Percentiles rank a stretch among this genome's conserved stretches.
Conservation (phyloP, 306 rosid genomes). For the Pyrus bretschneideri region DNA sequence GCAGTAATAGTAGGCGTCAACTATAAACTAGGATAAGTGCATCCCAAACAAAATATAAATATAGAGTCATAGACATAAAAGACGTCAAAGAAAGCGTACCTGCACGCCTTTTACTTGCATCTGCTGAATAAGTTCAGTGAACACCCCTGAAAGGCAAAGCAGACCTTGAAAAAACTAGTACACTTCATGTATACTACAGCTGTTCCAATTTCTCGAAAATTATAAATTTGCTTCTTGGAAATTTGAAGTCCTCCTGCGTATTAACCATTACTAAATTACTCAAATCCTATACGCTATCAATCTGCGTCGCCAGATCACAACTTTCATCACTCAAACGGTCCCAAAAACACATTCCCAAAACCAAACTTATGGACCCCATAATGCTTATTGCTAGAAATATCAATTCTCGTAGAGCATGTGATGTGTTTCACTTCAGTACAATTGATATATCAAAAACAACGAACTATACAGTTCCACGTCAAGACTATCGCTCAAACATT, state of each 20-base stretch:
- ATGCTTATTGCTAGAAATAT: neutral
- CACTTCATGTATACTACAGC: neutral
- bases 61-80: neutral
- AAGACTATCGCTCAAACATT: neutral
- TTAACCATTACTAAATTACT: neutral
- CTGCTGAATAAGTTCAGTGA: conserved; percentile 96
- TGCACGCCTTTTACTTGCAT: conserved; percentile 98
- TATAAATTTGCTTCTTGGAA: neutral
- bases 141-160: conserved; percentile 61
- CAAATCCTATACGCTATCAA: neutral
- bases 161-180: conserved; percentile 10
- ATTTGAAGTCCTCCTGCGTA: neutral
- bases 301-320: neutral
- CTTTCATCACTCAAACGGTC: neutral
- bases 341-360: neutral
- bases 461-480: neutral
- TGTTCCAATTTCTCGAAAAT: neutral
- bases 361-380: neutral
- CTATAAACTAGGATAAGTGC: neutral
- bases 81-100: conserved; percentile 34
- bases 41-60: neutral
- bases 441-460: neutral
- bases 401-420: neutral
- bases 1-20: neutral
- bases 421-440: neutral